A percentile compares a stretch with the other conserved stretches of the same genome.
Evolutionary conservation across 1,139 yeast species (phyloP).

Genomic region (Protomyces inouyei): DNA sequence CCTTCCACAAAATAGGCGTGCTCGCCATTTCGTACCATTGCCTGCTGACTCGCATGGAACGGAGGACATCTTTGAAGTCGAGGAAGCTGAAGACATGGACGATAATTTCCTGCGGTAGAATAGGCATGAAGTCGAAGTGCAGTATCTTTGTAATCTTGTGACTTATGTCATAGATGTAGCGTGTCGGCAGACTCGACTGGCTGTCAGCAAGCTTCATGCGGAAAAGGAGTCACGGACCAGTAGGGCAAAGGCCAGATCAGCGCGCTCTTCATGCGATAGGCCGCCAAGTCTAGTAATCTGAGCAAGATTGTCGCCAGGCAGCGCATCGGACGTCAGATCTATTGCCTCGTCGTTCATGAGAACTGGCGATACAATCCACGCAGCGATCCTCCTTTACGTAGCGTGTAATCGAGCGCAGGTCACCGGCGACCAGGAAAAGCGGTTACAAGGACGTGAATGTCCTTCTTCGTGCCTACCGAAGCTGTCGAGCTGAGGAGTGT

Average conservation of each 20-base stretch:
- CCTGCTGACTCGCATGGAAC: slow-evolving; percentile 20
- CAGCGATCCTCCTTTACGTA: too few species aligned
- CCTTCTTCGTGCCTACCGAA: too few species aligned
- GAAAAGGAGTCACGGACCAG: background rate
- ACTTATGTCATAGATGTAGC: slow-evolving; percentile 15
- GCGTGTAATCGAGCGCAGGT: too few species aligned
- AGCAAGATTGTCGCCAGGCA: background rate
- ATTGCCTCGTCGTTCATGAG: slow-evolving; percentile 20
- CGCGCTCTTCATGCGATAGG: slow-evolving; percentile 17
- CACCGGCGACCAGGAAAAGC: too few species aligned
- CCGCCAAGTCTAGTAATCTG: background rate
- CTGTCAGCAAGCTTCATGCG: background rate
- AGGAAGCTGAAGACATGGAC: slow-evolving; percentile 25
- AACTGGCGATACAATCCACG: background rate
- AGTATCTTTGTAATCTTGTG: slow-evolving; percentile 11
- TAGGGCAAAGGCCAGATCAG: slow-evolving; percentile 12
- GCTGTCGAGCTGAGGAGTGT: too few species aligned
- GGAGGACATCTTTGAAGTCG: slow-evolving; percentile 23
- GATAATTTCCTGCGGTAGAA: slow-evolving; percentile 27
- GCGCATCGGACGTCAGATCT: slow-evolving; percentile 19
- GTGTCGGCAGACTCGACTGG: slow-evolving; percentile 10
- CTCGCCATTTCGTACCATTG: slow-evolving; percentile 28
- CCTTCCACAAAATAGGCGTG: slow-evolving; percentile 28
- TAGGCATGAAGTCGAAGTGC: slow-evolving; percentile 21
- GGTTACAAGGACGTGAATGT: too few species aligned